These are phyloP conservation scores for Setomelanomma holmii DNA, from an alignment of 2,329 filamentous ascomycete species.

Conservation along the genomic window DNA sequence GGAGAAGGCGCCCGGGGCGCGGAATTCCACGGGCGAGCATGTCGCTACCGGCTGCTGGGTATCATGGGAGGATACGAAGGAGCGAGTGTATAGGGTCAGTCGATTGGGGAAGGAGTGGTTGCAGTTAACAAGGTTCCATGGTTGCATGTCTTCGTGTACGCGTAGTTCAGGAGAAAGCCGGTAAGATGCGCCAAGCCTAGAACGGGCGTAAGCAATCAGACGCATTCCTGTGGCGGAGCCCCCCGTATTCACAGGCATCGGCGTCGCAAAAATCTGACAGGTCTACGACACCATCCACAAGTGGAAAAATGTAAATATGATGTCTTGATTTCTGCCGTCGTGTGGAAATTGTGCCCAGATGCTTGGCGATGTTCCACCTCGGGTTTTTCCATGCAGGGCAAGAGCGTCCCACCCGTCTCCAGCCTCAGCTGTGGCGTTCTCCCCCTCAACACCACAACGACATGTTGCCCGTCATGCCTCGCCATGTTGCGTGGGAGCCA, in stretches of 20 bases:
- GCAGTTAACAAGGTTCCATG: background rate
- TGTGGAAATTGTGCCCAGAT: background rate
- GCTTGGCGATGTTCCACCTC: background rate
- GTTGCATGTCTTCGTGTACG: background rate
- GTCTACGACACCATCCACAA: background rate
- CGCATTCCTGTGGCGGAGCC: background rate
- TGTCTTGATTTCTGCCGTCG: background rate
- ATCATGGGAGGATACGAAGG: slow-evolving; percentile 12
- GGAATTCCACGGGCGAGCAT: slow-evolving; percentile 33
- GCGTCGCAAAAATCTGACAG: background rate
- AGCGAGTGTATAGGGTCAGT: slow-evolving; percentile 2
- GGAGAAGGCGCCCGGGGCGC: slow-evolving; percentile 30
- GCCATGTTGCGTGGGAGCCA: no score
- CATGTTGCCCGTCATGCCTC: no score
- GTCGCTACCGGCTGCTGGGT: slow-evolving; percentile 17
- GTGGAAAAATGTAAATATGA: background rate
- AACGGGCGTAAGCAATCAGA: background rate
- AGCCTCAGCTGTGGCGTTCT: background rate
- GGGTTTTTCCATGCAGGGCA: background rate
- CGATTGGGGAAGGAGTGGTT: background rate
- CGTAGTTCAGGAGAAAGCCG: background rate
- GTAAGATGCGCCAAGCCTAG: background rate
- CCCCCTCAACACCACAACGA: no score
- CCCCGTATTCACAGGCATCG: background rate
- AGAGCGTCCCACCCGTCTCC: background rate